Evolutionary conservation across 768 basidiomycete genomes (phyloP), one percentile per base, ranked within the genome.

Genomic region (Myochromella boudieri): DNA sequence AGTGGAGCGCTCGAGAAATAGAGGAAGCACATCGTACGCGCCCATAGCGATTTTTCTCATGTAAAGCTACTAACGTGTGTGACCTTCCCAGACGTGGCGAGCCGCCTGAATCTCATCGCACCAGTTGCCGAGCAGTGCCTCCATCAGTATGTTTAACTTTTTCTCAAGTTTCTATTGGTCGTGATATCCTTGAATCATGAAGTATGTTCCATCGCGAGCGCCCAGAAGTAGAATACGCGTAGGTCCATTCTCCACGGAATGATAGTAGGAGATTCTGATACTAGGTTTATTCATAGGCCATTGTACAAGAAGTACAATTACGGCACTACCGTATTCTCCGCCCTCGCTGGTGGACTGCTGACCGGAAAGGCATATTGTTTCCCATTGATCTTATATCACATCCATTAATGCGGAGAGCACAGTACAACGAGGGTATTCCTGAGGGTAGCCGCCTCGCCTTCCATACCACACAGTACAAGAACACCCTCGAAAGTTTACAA

Each of bases 41-140:
- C 14, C 46, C 18, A 6, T 49, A 17, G 7, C 6, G 17, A 24
- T 44, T 18, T 49, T 28, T 20, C 9, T 32, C 27, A n/a, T 15
- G 17, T 14, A 14, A 17, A 24, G 24, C 3, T 22, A 32, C 24
- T 39, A 20, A 37, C 3, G 37, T 21, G 2, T 5, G 44, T 26
- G 22, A 15, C 27, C 33, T 40, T 24, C 29, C 4, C 45, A 82
- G 85, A 85, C 51, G 69, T 90, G 37, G 87, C 89, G 11, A 70
- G 69, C 44, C 77, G 75, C 46, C 74, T 87, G 33, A 77, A 78
- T 55, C 70, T 93, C 22, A 76, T 81, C 51, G 74, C 75, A 6
- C 90, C 90, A 1, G 77, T 84, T 46, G 81, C 77, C 33, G 89
- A 92, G 57, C 89, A 91, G 66, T 82, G 83, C 59, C 77, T 85